Evolutionary conservation across 805 yeast species (phyloP).

Genomic region (Metschnikowia lochheadii): DNA sequence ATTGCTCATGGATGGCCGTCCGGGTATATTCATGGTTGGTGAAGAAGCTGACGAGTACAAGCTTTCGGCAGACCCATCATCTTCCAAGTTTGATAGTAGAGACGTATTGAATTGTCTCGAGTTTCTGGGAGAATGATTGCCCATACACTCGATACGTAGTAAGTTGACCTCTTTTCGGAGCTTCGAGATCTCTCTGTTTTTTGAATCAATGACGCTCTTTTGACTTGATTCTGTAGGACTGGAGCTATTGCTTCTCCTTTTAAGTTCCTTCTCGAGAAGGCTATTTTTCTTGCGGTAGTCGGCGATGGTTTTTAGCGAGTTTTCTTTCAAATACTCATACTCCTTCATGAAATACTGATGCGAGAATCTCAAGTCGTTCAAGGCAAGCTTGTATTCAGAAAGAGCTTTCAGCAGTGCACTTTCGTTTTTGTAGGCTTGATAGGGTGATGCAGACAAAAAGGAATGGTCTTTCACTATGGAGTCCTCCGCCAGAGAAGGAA

Average conservation of each 20-base stretch:
- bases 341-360: slow-evolving; percentile 66
- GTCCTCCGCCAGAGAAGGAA: slow-evolving; percentile 12
- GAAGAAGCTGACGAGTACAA: slow-evolving; percentile 17
- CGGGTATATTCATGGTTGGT: slow-evolving; percentile 4
- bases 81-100: slow-evolving; percentile 11
- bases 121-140: slow-evolving; percentile 19
- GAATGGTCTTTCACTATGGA: slow-evolving; percentile 28
- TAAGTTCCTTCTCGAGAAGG: slow-evolving; percentile 49
- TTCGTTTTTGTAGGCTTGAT: slow-evolving; percentile 11
- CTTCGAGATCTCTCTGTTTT: slow-evolving; percentile 39
- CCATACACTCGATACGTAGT: slow-evolving; percentile 44
- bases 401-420: slow-evolving; percentile 17
- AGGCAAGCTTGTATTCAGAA: slow-evolving; percentile 50
- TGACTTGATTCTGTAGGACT: slow-evolving; percentile 4
- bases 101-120: slow-evolving; percentile 3
- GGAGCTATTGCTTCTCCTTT: slow-evolving; percentile 11
- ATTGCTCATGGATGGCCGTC: slow-evolving; percentile 29
- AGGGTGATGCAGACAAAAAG: slow-evolving; percentile 24
- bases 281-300: slow-evolving; percentile 49
- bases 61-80: slow-evolving; percentile 19
- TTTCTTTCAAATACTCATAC: slow-evolving; percentile 60
- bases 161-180: slow-evolving; percentile 44
- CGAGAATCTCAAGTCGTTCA: slow-evolving; percentile 66
- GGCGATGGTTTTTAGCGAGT: slow-evolving; percentile 49
- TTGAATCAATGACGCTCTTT: slow-evolving; percentile 14